phyloP scores from a whole-genome alignment of 1,139 yeast genomes.

The Suzukiozyma palmioleophila region DNA sequence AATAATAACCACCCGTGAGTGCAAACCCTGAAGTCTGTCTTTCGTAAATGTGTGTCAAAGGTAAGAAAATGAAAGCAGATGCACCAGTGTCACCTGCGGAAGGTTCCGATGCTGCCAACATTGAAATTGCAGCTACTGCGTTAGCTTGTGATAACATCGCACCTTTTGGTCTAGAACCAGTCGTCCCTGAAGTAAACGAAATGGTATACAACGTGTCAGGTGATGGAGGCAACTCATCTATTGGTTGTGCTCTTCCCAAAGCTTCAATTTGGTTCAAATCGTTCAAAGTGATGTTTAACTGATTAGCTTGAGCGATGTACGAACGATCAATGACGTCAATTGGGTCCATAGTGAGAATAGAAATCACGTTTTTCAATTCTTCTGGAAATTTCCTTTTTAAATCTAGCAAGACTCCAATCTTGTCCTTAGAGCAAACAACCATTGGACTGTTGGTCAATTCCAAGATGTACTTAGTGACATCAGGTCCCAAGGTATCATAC shows the following conservation, averaged over 20 bases:
- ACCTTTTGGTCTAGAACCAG: conserved; percentile 63
- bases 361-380: conserved; percentile 18
- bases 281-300: conserved; percentile 23
- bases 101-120: conserved; percentile 14
- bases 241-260: conserved; percentile 45
- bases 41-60: conserved; percentile 36
- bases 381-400: conserved; percentile 18
- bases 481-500: conserved; percentile 32
- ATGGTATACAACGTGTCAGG: conserved; percentile 56
- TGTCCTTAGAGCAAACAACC: conserved; percentile 26
- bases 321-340: conserved; percentile 8
- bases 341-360: conserved; percentile 33
- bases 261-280: conserved; percentile 46
- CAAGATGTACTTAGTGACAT: conserved; percentile 25
- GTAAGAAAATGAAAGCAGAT: conserved; percentile 25
- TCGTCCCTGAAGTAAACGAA: conserved; percentile 72
- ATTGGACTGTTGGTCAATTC: conserved; percentile 26
- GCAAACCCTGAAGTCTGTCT: conserved; percentile 31
- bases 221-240: conserved; percentile 43
- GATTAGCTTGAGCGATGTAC: conserved; percentile 16
- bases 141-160: conserved; percentile 52
- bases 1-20: conserved; percentile 29
- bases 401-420: conserved; percentile 18
- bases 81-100: conserved; percentile 12
- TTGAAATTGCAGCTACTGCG: conserved; percentile 43